phyloP scores from a whole-genome alignment of 192 early-diverging fungal species.

The Mortierella alpina region DNA sequence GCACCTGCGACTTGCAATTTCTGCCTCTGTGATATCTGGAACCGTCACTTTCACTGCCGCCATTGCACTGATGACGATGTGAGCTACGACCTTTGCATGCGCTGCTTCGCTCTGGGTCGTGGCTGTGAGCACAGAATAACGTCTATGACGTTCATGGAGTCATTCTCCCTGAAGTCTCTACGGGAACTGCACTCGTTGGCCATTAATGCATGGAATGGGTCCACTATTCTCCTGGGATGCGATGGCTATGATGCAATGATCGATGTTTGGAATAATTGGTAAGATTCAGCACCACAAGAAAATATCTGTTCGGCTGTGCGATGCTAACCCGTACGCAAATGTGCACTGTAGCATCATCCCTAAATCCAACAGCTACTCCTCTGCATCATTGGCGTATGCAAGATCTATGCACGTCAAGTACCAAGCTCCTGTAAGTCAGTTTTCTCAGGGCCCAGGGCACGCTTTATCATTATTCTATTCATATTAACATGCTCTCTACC shows the following conservation, averaged over 20 bases:
- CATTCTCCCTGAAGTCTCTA: slow-evolving; percentile 32
- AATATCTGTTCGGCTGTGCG: too few relatives aligned
- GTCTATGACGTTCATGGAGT: slow-evolving; percentile 25
- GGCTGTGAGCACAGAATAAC: slow-evolving; percentile 32
- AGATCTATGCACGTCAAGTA: too few relatives aligned
- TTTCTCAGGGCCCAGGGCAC: too few relatives aligned
- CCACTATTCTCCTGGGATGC: slow-evolving; percentile 10
- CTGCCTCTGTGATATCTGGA: slow-evolving; percentile 40
- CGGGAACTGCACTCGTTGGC: slow-evolving; percentile 8
- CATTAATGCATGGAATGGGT: slow-evolving; percentile 33
- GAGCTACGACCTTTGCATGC: slow-evolving; percentile 27
- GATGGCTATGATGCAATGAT: background rate
- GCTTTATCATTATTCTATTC: too few relatives aligned
- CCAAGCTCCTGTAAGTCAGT: too few relatives aligned
- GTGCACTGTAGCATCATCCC: too few relatives aligned
- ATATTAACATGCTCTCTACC: too few relatives aligned
- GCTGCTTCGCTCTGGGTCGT: slow-evolving; percentile 31
- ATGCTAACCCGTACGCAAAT: too few relatives aligned
- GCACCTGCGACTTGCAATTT: slow-evolving; percentile 38
- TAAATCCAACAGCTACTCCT: too few relatives aligned
- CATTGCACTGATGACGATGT: slow-evolving; percentile 6
- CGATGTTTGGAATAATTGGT: slow-evolving; percentile 29
- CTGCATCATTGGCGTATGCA: too few relatives aligned
- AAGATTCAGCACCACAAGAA: too few relatives aligned
- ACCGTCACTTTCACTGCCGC: slow-evolving; percentile 29